Percentiles rank a stretch among this genome's conserved stretches.
These are phyloP conservation scores for Pelargonium australe DNA, from an alignment of 441 rosid species.

Conservation along the genomic window DNA sequence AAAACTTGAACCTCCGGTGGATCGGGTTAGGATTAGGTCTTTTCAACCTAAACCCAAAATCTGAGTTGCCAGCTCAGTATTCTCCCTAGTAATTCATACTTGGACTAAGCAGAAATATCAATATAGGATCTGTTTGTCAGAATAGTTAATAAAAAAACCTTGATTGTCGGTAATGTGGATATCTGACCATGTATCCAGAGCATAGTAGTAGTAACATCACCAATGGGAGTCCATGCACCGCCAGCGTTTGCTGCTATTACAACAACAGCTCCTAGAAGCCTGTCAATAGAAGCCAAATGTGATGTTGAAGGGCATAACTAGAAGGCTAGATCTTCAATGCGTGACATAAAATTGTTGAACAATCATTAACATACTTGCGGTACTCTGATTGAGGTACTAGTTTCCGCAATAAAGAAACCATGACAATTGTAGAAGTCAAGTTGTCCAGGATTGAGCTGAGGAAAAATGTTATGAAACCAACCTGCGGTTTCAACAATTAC, in stretches of 20 bases:
- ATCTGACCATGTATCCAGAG: slow-evolving; percentile 95
- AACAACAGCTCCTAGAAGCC: slow-evolving; percentile 90
- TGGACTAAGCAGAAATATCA: not conserved
- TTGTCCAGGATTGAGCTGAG: slow-evolving; percentile 85
- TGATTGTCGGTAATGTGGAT: slow-evolving; percentile 73
- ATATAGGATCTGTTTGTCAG: not conserved
- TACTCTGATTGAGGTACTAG: slow-evolving; percentile 79
- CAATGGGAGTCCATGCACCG: slow-evolving; percentile 97
- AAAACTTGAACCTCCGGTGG: too few relatives aligned
- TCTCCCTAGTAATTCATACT: not conserved
- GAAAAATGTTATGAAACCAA: slow-evolving; percentile 84
- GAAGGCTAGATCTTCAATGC: not conserved
- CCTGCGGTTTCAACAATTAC: slow-evolving; percentile 40
- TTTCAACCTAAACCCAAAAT: too few relatives aligned
- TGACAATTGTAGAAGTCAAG: slow-evolving; percentile 82
- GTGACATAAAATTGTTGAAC: not conserved
- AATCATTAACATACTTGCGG: slow-evolving; percentile 62
- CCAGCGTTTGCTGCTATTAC: slow-evolving; percentile 97
- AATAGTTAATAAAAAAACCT: slow-evolving; percentile 36
- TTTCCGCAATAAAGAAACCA: slow-evolving; percentile 89
- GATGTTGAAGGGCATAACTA: not conserved
- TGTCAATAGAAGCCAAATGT: slow-evolving; percentile 23
- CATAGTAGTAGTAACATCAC: slow-evolving; percentile 97
- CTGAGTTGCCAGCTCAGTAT: too few relatives aligned
- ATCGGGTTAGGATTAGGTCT: too few relatives aligned